Base-by-base conservation (phyloP, 164 flowering plant genomes). In the Magnolia changhungtana region DNA sequence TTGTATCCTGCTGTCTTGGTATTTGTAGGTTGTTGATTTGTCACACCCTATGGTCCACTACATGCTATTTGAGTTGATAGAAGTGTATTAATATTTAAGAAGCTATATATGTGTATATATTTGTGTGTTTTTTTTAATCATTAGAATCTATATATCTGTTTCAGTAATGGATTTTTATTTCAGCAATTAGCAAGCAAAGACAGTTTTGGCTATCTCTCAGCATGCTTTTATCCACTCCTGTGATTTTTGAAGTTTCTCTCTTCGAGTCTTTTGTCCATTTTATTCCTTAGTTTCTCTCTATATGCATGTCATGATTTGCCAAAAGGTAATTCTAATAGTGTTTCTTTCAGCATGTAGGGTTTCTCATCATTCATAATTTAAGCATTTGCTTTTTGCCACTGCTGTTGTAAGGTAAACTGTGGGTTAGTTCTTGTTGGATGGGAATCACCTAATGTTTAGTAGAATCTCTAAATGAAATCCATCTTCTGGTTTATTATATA, bases 341-440 rank as follows among this genome's bases (percentile, higher is more conserved):
- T 63, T 77, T 77, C 50, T 79, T 81, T 79, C 80, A 76, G 79
- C 77, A 82, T 82, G 81, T 78, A 75, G 81, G 81, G 73, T 58
- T 80, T 82, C 70, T 63, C 85, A 64, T 77, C 79, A 64, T 69
- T 82, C 71, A 73, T 78, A 77, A 63, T 80, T 75, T 80, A 78
- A 80, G 76, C 82, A 76, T 83, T 83, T 80, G 79, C 79, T 80
- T 78, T 75, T 78, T 73, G 79, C 79, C 79, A 78, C 74, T 82
- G 82, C 66, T 83, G 68, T 73, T 78, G 20, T 82, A 49, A 80
- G 77, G 75, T 72, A 77, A 75, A 72, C 21, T 69, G 75, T 69
- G 63, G 76, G 70, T 72, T 78, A 37, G 50, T 67, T 61, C n/a
- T 72, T 75, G 75, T 78, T 75, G 24, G 67, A 64, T 50, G 78